A percentile compares a stretch with the other conserved stretches of the same genome.
phyloP scores from a whole-genome alignment of 192 early-diverging fungal genomes.

The Chytriomyces sp. region DNA sequence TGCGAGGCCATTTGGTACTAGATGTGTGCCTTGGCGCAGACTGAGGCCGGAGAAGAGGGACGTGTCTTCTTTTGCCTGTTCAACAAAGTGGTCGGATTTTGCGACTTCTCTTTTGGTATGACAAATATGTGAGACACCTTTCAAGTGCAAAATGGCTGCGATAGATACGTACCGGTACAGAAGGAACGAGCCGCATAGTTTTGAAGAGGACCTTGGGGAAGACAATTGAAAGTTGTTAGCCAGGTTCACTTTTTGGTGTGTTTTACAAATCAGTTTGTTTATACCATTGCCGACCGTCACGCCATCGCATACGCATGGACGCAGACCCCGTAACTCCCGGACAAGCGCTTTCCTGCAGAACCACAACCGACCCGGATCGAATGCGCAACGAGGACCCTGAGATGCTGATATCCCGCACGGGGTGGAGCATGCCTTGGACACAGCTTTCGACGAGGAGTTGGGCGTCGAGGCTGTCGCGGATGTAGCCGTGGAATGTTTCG shows the following conservation, averaged over 20 bases:
- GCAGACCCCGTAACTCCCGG: too few species aligned
- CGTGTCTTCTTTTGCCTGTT: background rate
- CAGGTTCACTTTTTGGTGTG: too few species aligned
- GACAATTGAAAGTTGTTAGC: too few species aligned
- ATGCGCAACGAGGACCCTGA: too few species aligned
- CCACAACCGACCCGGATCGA: too few species aligned
- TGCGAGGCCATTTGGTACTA: slow-evolving; percentile 13
- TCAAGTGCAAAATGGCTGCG: too few species aligned
- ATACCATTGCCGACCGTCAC: background rate
- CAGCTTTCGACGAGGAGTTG: slow-evolving; percentile 2
- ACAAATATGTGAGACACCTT: background rate
- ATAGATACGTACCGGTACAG: background rate
- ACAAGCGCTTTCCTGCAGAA: too few species aligned
- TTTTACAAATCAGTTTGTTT: too few species aligned
- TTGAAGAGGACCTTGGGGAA: background rate
- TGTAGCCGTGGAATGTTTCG: slow-evolving; percentile 14
- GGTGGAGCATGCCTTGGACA: background rate
- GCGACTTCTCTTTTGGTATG: background rate
- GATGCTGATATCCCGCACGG: background rate
- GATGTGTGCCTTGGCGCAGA: background rate
- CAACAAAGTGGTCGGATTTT: background rate
- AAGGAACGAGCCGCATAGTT: slow-evolving; percentile 2
- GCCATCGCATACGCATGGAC: background rate
- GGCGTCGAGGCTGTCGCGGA: background rate
- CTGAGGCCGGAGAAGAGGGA: background rate